phyloP scores from a whole-genome alignment of 2,329 filamentous ascomycete genomes.

The Trichoderma lentiforme region DNA sequence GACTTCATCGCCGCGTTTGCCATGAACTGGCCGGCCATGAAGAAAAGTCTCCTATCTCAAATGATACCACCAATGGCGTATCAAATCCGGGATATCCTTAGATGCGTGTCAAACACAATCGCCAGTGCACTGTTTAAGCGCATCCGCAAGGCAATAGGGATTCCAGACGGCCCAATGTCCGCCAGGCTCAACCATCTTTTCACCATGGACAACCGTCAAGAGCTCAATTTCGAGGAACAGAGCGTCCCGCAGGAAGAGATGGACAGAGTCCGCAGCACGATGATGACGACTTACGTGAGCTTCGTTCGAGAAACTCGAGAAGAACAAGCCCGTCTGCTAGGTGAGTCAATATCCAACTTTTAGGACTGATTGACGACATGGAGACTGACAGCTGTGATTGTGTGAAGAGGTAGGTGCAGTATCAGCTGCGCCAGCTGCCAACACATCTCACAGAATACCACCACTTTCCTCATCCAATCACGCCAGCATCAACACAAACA shows the following conservation, averaged over 20 bases:
- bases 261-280: not conserved
- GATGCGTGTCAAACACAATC: conserved; percentile 27
- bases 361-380: no score
- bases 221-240: conserved; percentile 16
- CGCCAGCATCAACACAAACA: not conserved
- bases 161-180: conserved; percentile 23
- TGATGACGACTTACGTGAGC: not conserved
- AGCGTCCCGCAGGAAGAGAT: not conserved
- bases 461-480: not conserved
- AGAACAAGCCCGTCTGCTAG: not conserved
- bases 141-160: conserved; percentile 28
- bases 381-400: not conserved
- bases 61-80: conserved; percentile 29
- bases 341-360: not conserved
- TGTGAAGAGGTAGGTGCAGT: not conserved
- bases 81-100: conserved; percentile 26
- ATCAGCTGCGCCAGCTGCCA: not conserved
- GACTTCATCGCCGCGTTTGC: conserved; percentile 27
- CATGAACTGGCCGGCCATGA: conserved; percentile 23
- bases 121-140: conserved; percentile 30
- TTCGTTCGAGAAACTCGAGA: not conserved
- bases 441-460: not conserved
- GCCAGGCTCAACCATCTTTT: conserved; percentile 26
- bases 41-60: conserved; percentile 20
- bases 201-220: conserved; percentile 25